phyloP scores from a whole-genome alignment of 192 early-diverging fungal genomes.

The Dissophora globulifera region DNA sequence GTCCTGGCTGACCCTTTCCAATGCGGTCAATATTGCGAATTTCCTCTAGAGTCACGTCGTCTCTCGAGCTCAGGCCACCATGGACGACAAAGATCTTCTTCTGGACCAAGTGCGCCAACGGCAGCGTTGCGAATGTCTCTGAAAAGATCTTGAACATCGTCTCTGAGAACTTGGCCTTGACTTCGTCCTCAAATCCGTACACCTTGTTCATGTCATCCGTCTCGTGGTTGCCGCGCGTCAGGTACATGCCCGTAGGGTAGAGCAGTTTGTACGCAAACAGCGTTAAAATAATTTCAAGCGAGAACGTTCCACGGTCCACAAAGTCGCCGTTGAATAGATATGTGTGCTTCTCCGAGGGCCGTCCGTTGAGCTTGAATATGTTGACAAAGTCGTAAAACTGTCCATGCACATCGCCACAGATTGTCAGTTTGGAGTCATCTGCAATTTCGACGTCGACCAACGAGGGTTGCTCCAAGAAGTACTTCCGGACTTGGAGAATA shows the following conservation, averaged over 20 bases:
- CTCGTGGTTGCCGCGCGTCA: slow-evolving; percentile 98
- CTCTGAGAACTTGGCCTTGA: slow-evolving; percentile 92
- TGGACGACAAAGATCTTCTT: slow-evolving; percentile 97
- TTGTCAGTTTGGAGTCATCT: slow-evolving; percentile 77
- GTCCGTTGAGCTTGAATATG: slow-evolving; percentile 94
- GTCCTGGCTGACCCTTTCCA: slow-evolving; percentile 75
- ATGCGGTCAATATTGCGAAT: slow-evolving; percentile 89
- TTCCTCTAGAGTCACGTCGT: slow-evolving; percentile 93
- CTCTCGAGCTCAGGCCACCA: slow-evolving; percentile 92
- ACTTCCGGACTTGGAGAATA: slow-evolving; percentile 76
- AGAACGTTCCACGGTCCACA: slow-evolving; percentile 98
- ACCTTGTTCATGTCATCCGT: slow-evolving; percentile 99
- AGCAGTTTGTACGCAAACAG: slow-evolving; percentile 92
- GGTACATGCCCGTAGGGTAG: slow-evolving; percentile 85
- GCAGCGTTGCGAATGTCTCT: slow-evolving; percentile 95
- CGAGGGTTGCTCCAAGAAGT: slow-evolving; percentile 80
- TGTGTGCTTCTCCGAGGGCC: slow-evolving; percentile 81
- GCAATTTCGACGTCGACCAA: slow-evolving; percentile 91
- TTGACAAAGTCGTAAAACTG: slow-evolving; percentile 98
- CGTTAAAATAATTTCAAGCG: slow-evolving; percentile 93
- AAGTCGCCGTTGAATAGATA: slow-evolving; percentile 99
- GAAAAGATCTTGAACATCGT: slow-evolving; percentile 94
- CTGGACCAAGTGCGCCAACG: slow-evolving; percentile 90
- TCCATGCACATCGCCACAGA: slow-evolving; percentile 98
- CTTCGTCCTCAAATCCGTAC: slow-evolving; percentile 99